Evolutionary conservation across 495 filamentous ascomycete genomes (phyloP).

Genomic region (Neurospora sp.): DNA sequence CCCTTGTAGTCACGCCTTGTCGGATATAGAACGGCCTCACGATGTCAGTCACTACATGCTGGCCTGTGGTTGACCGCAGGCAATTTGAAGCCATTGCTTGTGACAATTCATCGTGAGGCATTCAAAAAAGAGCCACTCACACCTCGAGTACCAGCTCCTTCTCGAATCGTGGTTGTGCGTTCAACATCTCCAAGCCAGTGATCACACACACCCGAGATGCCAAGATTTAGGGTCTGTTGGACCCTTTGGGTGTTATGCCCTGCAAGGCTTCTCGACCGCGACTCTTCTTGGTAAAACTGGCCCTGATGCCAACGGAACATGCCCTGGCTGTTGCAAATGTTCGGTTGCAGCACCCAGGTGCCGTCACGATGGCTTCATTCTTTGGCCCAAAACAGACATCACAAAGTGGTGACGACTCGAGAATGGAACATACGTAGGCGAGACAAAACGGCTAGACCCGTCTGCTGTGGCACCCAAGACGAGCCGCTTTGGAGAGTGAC

Average conservation of each 20-base stretch:
- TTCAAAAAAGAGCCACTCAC: neutral
- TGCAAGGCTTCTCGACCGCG: neutral
- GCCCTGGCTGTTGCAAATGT: neutral
- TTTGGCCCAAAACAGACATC: neutral
- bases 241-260: neutral
- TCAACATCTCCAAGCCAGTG: neutral
- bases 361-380: neutral
- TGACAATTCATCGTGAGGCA: neutral
- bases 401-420: neutral
- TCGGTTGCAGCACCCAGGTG: neutral
- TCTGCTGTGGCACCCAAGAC: neutral
- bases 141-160: neutral
- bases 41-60: neutral
- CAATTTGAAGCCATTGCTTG: neutral
- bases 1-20: neutral
- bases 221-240: neutral
- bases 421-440: neutral
- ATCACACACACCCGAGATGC: neutral
- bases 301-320: neutral
- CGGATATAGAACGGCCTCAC: neutral
- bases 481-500: neutral
- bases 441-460: neutral
- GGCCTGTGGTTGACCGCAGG: neutral
- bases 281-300: neutral
- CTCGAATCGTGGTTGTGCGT: neutral